phyloP scores from a whole-genome alignment of 1,139 yeast species.

The Pichia sp. region DNA sequence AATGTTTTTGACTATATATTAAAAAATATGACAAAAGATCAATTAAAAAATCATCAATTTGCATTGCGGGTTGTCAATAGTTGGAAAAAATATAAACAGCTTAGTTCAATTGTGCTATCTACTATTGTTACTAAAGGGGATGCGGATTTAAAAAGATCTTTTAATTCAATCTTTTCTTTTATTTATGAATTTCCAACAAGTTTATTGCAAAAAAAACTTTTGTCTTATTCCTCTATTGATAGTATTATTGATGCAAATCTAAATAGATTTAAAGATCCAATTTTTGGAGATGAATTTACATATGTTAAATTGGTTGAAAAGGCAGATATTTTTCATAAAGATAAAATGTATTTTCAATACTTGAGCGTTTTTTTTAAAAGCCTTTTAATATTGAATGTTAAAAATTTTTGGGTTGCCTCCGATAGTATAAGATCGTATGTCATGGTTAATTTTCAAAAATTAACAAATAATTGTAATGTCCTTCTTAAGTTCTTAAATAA shows the following conservation, averaged over 20 bases:
- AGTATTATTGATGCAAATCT: slow-evolving; percentile 3
- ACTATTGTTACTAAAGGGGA: slow-evolving; percentile 7
- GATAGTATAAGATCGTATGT: no score
- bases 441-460: no score
- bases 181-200: slow-evolving; percentile 2
- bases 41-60: neutral
- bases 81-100: slow-evolving; percentile 1
- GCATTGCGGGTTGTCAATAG: neutral
- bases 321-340: slow-evolving; percentile 2
- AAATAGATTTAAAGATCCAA: neutral
- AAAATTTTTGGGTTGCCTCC: neutral
- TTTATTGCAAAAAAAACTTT: slow-evolving; percentile 1
- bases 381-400: neutral
- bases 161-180: slow-evolving; percentile 2
- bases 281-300: neutral
- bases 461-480: no score
- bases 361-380: slow-evolving; percentile 1
- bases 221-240: slow-evolving; percentile 5
- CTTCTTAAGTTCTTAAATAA: no score
- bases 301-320: neutral
- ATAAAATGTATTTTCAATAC: slow-evolving; percentile 1
- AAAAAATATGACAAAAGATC: neutral
- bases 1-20: neutral
- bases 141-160: slow-evolving; percentile 1
- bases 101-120: slow-evolving; percentile 3